Conservation (phyloP, 2,329 filamentous ascomycete genomes). For the Pseudocercospora vitis region DNA sequence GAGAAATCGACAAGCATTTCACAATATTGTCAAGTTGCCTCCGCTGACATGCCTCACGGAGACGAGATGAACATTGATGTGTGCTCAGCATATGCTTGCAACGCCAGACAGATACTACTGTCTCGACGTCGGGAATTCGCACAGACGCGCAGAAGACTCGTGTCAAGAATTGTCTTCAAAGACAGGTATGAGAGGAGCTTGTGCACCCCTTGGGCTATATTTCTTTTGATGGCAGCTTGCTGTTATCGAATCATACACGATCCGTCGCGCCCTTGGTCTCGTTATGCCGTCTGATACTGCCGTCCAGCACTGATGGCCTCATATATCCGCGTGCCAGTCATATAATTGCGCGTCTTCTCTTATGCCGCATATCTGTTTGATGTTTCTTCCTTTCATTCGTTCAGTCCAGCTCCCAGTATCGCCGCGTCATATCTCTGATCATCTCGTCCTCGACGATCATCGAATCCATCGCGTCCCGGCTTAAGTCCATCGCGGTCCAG, state of each 20-base stretch:
- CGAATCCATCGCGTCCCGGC: constrained; percentile 22
- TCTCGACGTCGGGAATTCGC: not conserved
- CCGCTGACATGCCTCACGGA: constrained; percentile 24
- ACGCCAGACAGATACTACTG: not conserved
- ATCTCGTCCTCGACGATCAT: constrained; percentile 14
- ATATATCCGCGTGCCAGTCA: constrained; percentile 17
- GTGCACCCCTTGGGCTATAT: constrained; percentile 22
- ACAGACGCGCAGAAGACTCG: constrained; percentile 12
- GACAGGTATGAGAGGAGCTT: constrained; percentile 23
- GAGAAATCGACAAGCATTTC: constrained; percentile 14
- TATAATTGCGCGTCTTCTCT: constrained; percentile 19
- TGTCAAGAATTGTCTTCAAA: constrained; percentile 17
- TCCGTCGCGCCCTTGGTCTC: constrained; percentile 21
- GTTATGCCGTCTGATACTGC: constrained; percentile 24
- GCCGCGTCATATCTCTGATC: constrained; percentile 6
- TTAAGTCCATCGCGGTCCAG: constrained; percentile 23
- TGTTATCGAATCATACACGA: constrained; percentile 24
- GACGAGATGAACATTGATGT: constrained; percentile 8
- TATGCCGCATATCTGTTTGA: constrained; percentile 12
- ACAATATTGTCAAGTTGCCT: constrained; percentile 10
- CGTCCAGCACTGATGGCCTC: constrained; percentile 22
- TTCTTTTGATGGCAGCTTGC: constrained; percentile 20
- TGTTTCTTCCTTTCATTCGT: constrained; percentile 8
- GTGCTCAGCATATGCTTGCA: constrained; percentile 3
- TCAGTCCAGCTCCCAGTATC: constrained; percentile 10